Percentiles rank a stretch among this genome's conserved stretches.
Conservation (phyloP, 371 early-diverging fungal species). For the Cokeromyces recurvatus region DNA sequence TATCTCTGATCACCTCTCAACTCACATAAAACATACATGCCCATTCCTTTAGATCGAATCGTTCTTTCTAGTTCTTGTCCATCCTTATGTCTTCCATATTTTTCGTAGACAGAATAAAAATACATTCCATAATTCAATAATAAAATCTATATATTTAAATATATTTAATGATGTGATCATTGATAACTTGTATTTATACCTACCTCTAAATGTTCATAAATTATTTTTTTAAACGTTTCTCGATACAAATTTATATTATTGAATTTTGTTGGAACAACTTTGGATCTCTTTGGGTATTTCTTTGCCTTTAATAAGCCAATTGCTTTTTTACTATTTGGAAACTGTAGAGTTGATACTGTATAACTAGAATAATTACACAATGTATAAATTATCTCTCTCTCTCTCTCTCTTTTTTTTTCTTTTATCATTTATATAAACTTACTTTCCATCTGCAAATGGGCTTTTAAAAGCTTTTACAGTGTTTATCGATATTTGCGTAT, state of each 20-base stretch:
- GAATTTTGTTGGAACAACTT: constrained; percentile 17
- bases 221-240: constrained; percentile 41
- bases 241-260: constrained; percentile 37
- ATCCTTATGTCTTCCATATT: constrained; percentile 14
- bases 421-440: not conserved
- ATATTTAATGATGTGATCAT: no score
- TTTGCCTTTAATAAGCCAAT: constrained; percentile 6
- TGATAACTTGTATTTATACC: not conserved
- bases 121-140: constrained; percentile 27
- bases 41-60: constrained; percentile 34
- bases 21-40: constrained; percentile 28
- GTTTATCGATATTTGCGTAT: not conserved
- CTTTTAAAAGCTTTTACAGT: constrained; percentile 12
- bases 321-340: constrained; percentile 14
- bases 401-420: not conserved
- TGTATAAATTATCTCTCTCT: no score
- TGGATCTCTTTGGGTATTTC: constrained; percentile 20
- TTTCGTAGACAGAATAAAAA: constrained; percentile 25
- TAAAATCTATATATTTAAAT: constrained; percentile 37
- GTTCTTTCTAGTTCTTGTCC: constrained; percentile 21
- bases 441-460: constrained; percentile 15
- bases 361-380: not conserved
- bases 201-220: constrained; percentile 56
- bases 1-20: constrained; percentile 1
- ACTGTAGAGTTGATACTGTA: constrained; percentile 7